A percentile compares a stretch with the other conserved stretches of the same genome.
Conservation (phyloP, 306 rosid genomes). For the Corylus americana region DNA sequence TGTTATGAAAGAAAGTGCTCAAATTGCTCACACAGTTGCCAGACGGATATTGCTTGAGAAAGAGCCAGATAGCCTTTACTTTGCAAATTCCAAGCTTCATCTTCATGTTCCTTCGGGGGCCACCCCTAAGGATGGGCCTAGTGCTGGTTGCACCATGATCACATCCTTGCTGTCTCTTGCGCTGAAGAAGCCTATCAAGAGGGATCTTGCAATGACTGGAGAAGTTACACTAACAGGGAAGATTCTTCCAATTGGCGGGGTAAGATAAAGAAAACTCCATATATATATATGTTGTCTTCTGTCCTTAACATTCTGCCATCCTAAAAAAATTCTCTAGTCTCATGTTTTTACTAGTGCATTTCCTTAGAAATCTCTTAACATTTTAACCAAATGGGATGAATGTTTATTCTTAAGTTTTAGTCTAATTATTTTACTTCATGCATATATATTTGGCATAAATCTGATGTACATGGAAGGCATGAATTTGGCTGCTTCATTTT, state of each 20-base stretch:
- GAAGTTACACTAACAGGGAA: constrained; percentile 97
- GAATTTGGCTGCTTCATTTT: background rate
- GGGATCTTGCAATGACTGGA: constrained; percentile 97
- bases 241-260: constrained; percentile 99
- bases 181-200: constrained; percentile 81
- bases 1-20: constrained; percentile 99
- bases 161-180: constrained; percentile 92
- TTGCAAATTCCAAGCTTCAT: constrained; percentile 79
- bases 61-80: constrained; percentile 66
- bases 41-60: constrained; percentile 60
- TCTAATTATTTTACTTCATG: background rate
- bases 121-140: constrained; percentile 98
- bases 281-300: constrained; percentile 6
- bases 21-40: constrained; percentile 93
- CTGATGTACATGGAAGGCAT: background rate
- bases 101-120: constrained; percentile 99
- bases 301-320: background rate
- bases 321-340: constrained; percentile 5
- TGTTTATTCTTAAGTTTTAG: background rate
- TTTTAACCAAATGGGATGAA: background rate
- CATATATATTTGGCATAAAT: background rate
- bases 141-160: constrained; percentile 99
- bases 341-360: background rate
- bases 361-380: constrained; percentile 6
- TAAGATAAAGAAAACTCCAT: constrained; percentile 39